Evolutionary conservation across 257 asterid genomes (phyloP), one percentile per base, ranked within the genome.

Genomic region (Anisodus acutangulus): DNA sequence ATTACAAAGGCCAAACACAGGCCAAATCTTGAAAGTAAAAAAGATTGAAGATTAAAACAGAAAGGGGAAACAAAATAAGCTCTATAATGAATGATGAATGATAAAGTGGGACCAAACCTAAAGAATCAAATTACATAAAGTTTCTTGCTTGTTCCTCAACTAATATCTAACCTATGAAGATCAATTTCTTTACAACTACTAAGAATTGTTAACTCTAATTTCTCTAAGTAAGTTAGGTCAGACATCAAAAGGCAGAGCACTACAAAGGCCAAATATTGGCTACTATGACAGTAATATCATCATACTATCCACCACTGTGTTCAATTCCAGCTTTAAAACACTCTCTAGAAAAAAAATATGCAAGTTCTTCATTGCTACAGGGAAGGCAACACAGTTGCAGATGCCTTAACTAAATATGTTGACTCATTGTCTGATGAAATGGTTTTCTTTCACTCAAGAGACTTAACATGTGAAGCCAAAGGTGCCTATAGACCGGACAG

Each of bases 281-380:
- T 51, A 86, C 88, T 3, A 89, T 31, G 2, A 91, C 91, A 1
- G 93, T 90, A 62, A 92, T 86, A 63, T 92, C 95, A 82, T 92
- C 97, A 2, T 47, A 15, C 67, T 90, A 91, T 54, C 93, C 92
- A 8, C 95, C 93, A 9, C 15, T 3, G 6, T 3, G 55, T 5
- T 1, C 1, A 1, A 58, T 5, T 1, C 91, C 92, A 11, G 86
- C 88, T 3, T 64, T 71, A 26, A 8, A 0, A 6, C 91, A 88
- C 11, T 83, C 91, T 68, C 43, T 12, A 3, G 66, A 71, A 45
- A 86, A 90, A 3, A 92, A 93, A 58, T 86, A 2, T 26, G 35
- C 35, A 31, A 31, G 35, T 31, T 31, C 35, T 31, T 31, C 35
- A 31, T 31, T 31, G 35, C 35, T 31, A 31, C 1, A 31, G 1